Percentiles rank a stretch among this genome's conserved stretches.
phyloP scores from a whole-genome alignment of 371 early-diverging fungal genomes.

The Haplosporangium sp. region DNA sequence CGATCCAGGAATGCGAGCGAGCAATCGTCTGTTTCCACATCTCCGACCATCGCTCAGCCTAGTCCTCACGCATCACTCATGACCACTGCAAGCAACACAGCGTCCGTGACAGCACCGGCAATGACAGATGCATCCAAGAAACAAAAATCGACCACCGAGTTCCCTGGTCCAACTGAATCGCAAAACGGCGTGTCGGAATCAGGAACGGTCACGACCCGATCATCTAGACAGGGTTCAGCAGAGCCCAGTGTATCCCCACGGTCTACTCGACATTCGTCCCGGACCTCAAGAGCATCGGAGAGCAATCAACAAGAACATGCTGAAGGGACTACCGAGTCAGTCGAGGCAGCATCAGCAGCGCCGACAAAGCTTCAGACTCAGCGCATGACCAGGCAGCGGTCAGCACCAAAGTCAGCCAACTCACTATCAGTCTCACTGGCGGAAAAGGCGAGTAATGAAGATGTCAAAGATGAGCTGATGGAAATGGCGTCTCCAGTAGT shows the following conservation, averaged over 20 bases:
- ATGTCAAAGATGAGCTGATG: neutral
- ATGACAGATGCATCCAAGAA: slow-evolving; percentile 16
- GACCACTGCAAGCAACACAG: neutral
- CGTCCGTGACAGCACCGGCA: neutral
- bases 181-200: slow-evolving; percentile 6
- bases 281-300: slow-evolving; percentile 18
- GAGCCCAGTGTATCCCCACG: slow-evolving; percentile 39
- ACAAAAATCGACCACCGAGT: slow-evolving; percentile 15
- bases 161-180: neutral
- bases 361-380: slow-evolving; percentile 21
- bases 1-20: slow-evolving; percentile 31
- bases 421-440: slow-evolving; percentile 9
- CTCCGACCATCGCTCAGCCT: neutral
- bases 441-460: slow-evolving; percentile 3
- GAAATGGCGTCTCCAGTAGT: neutral
- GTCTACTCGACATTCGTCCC: slow-evolving; percentile 49
- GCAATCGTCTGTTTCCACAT: slow-evolving; percentile 7
- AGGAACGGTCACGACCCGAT: slow-evolving; percentile 1
- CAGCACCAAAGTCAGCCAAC: slow-evolving; percentile 37
- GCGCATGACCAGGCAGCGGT: slow-evolving; percentile 46
- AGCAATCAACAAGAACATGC: slow-evolving; percentile 3
- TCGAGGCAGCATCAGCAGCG: neutral
- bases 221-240: slow-evolving; percentile 40
- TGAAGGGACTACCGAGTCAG: slow-evolving; percentile 11
- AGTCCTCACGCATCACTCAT: slow-evolving; percentile 2